These are phyloP conservation scores for Schizosaccharomyces lindneri DNA, from an alignment of 805 yeast species.

Conservation along the genomic window DNA sequence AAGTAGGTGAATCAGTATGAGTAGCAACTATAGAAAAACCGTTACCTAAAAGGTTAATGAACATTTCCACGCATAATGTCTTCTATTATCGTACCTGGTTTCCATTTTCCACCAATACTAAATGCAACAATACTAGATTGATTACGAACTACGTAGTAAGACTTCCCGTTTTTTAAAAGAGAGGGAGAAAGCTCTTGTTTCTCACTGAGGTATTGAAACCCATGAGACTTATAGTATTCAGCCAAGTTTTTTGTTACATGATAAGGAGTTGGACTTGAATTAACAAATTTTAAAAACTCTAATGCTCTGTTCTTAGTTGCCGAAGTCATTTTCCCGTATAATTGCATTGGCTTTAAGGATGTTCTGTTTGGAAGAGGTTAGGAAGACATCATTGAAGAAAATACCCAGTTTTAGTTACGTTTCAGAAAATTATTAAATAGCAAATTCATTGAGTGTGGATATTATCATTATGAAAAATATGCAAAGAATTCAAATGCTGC, in stretches of 20 bases:
- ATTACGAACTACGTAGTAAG: slow-evolving; percentile 42
- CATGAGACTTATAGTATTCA: slow-evolving; percentile 24
- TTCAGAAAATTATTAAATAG: too few species aligned
- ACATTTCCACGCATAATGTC: not conserved
- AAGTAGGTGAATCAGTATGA: slow-evolving; percentile 82
- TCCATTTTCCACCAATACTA: slow-evolving; percentile 38
- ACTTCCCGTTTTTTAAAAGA: slow-evolving; percentile 20
- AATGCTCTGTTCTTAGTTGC: not conserved
- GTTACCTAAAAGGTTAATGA: slow-evolving; percentile 13
- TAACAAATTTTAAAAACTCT: slow-evolving; percentile 52
- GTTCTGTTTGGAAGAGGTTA: too few species aligned
- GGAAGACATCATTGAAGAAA: too few species aligned
- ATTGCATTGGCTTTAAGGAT: not conserved
- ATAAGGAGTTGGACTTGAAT: slow-evolving; percentile 74
- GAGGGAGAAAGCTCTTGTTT: slow-evolving; percentile 26
- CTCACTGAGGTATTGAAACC: slow-evolving; percentile 44
- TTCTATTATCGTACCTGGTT: slow-evolving; percentile 24
- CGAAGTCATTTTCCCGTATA: not conserved
- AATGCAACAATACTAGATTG: slow-evolving; percentile 49
- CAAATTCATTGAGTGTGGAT: too few species aligned
- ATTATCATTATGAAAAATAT: too few species aligned
- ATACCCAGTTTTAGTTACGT: too few species aligned
- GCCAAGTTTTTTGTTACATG: slow-evolving; percentile 58
- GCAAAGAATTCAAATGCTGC: too few species aligned
- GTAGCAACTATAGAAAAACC: slow-evolving; percentile 83